phyloP scores from a whole-genome alignment of 1,139 yeast species.

The Meyerozyma guilliermondii region DNA sequence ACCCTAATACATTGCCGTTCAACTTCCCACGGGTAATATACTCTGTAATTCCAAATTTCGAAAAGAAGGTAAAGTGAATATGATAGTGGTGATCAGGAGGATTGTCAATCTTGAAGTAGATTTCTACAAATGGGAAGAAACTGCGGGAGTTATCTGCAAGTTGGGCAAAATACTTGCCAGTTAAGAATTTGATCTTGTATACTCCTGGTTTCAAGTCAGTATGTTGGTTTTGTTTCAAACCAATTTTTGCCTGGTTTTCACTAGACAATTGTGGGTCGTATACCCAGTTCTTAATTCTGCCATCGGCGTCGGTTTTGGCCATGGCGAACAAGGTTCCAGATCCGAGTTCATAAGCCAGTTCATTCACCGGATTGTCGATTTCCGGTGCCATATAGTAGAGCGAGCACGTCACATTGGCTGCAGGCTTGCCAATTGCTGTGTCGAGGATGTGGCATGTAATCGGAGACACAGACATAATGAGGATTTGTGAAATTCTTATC shows the following conservation, averaged over 20 bases:
- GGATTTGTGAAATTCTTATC: neutral
- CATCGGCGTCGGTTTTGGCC: constrained; percentile 70
- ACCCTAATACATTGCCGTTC: constrained; percentile 1
- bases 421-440: constrained; percentile 81
- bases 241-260: constrained; percentile 19
- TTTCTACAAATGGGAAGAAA: constrained; percentile 83
- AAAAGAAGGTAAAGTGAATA: constrained; percentile 76
- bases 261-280: constrained; percentile 33
- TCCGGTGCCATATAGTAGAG: constrained; percentile 36
- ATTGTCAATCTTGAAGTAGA: constrained; percentile 56
- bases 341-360: constrained; percentile 22
- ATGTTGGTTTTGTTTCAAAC: constrained; percentile 39
- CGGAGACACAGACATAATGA: constrained; percentile 39
- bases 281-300: constrained; percentile 69
- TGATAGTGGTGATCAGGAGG: constrained; percentile 81
- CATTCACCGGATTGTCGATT: constrained; percentile 20
- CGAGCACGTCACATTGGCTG: constrained; percentile 59
- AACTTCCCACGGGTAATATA: constrained; percentile 82
- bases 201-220: constrained; percentile 47
- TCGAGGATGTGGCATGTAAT: constrained; percentile 87
- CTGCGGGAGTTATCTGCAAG: constrained; percentile 32
- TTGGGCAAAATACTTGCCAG: constrained; percentile 56
- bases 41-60: no score
- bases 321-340: constrained; percentile 47
- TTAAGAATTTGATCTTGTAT: constrained; percentile 71